Evolutionary conservation across 768 basidiomycete species (phyloP), one percentile per base, ranked within the genome.

Genomic region (Suillus discolor): DNA sequence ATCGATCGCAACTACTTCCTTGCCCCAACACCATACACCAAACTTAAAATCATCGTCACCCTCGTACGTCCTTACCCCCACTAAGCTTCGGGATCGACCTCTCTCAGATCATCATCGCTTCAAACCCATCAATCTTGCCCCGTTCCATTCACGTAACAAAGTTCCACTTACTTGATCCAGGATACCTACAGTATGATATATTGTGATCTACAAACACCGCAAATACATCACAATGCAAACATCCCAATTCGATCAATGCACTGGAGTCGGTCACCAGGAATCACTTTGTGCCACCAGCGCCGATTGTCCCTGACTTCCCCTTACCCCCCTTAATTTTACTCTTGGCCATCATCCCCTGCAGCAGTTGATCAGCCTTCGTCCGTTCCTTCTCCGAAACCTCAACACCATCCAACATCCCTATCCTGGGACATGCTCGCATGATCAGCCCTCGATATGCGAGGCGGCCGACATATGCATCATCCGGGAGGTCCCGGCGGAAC

Each of bases 401-500:
- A 72, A 99, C 87, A 63, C 97, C 97, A 79, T 99, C 97, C 72
- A 99, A 78, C 82, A 89, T 78, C 72, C 83, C 80, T 69, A 98
- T 78, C 41, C 81, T 77, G 36, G 80, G 74, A 73, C 92, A 94
- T 39, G 85, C 87, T 31, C 87, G 80, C 92, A 96, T 94, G 57
- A 97, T 82, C 64, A 96, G 81, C 47, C 95, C 95, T 54, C 97
- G 89, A 79, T 98, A 99, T 54, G 88, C 92, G 39, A 96, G 82
- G 47, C 97, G 87, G 28, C 92, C 92, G 57, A 92, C 86, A 75
- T 98, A 98, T 75, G 85, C 86, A 60, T 86, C 89, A 78, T 98
- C 93, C 59, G 97, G 96, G 59, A 99, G 84, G 68, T 92, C 90
- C 73, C 91, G 89, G 23, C 96, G 88, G 83, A 96, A 98, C 73